phyloP scores from a whole-genome alignment of 768 basidiomycete genomes.

The Leccinum variicolor region DNA sequence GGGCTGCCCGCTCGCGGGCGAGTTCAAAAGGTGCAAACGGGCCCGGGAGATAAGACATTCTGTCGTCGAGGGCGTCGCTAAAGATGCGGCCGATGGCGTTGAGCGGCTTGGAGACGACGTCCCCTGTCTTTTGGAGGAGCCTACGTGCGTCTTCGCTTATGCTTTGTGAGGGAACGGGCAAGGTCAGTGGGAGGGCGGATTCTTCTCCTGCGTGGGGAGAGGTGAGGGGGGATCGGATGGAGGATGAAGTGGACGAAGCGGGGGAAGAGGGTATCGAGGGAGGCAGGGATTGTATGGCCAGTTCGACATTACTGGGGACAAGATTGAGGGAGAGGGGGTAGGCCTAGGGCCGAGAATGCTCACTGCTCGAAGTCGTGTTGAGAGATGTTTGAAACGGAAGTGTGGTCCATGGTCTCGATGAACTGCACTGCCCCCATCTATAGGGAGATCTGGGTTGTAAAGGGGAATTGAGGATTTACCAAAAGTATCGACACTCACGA shows the following conservation, averaged over 20 bases:
- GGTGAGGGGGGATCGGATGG: slow-evolving; percentile 30
- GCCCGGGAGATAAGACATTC: slow-evolving; percentile 60
- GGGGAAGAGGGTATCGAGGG: slow-evolving; percentile 29
- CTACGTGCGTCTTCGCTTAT: slow-evolving; percentile 70
- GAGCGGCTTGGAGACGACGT: slow-evolving; percentile 88
- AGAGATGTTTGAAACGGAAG: slow-evolving; percentile 88
- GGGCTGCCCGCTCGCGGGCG: slow-evolving; percentile 46
- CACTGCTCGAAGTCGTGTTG: slow-evolving; percentile 90
- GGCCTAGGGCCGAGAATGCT: slow-evolving; percentile 9
- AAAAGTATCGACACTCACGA: slow-evolving; percentile 48
- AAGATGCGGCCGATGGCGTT: slow-evolving; percentile 86
- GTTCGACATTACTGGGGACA: slow-evolving; percentile 52
- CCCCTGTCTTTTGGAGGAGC: slow-evolving; percentile 86
- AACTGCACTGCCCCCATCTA: slow-evolving; percentile 97
- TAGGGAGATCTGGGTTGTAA: slow-evolving; percentile 3
- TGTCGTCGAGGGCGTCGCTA: slow-evolving; percentile 76
- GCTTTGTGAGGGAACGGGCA: slow-evolving; percentile 43
- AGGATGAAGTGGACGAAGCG: slow-evolving; percentile 33
- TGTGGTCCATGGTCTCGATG: slow-evolving; percentile 97
- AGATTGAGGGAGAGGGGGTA: slow-evolving; percentile 6
- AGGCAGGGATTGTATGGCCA: slow-evolving; percentile 49
- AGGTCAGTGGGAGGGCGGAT: slow-evolving; percentile 74
- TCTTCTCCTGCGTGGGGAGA: slow-evolving; percentile 79
- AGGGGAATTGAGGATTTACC: neutral
- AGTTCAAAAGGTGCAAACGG: slow-evolving; percentile 70